Percentiles rank a stretch among this genome's conserved stretches.
phyloP scores from a whole-genome alignment of 169 alveolate genomes.

The Plasmodium adleri region DNA sequence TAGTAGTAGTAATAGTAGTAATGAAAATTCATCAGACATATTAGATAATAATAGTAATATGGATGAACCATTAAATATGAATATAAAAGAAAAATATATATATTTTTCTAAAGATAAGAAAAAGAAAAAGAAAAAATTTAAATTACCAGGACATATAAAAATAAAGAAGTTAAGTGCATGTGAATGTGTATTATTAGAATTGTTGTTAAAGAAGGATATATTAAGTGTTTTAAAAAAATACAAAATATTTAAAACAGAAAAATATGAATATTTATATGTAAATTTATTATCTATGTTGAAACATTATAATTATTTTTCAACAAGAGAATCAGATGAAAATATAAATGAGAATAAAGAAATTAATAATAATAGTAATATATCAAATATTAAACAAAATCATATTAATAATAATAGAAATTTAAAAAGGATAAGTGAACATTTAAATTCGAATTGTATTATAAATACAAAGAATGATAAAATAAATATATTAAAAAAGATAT shows the following conservation, averaged over 20 bases:
- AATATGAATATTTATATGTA: constrained; percentile 54
- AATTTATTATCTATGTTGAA: constrained; percentile 65
- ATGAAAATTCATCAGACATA: constrained; percentile 29
- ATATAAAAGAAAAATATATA: constrained; percentile 59
- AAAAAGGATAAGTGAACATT: constrained; percentile 6
- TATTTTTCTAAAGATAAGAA: constrained; percentile 29
- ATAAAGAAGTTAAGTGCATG: constrained; percentile 61
- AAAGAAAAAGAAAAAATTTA: constrained; percentile 35
- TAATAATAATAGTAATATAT: background rate
- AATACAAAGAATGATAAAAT: constrained; percentile 67
- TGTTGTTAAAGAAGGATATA: constrained; percentile 36
- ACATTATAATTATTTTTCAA: constrained; percentile 68
- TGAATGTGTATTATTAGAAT: constrained; percentile 59
- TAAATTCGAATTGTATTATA: constrained; percentile 4
- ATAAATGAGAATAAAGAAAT: background rate
- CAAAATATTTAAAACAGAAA: constrained; percentile 66
- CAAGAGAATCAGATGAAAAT: background rate
- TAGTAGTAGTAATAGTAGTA: constrained; percentile 43
- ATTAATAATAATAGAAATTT: background rate
- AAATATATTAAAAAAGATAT: constrained; percentile 46
- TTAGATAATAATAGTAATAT: constrained; percentile 30
- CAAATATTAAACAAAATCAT: background rate
- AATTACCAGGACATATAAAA: constrained; percentile 51
- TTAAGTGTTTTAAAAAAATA: constrained; percentile 60
- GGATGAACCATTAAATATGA: constrained; percentile 40